These are phyloP conservation scores for Colletotrichum cordylinicola DNA, from an alignment of 2,329 filamentous ascomycete species.

Conservation along the genomic window DNA sequence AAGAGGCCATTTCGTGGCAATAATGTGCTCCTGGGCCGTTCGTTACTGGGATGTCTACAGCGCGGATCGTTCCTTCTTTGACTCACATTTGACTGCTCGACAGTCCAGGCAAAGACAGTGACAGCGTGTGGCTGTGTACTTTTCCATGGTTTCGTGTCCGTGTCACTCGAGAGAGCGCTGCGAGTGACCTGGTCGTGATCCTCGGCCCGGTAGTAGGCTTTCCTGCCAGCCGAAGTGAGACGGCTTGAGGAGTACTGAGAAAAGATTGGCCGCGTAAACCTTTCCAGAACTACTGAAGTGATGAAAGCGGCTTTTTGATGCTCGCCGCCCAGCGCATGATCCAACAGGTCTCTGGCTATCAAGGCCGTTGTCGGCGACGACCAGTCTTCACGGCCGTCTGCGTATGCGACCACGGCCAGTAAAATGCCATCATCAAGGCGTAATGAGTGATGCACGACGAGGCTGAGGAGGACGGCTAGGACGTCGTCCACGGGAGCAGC, in stretches of 20 bases:
- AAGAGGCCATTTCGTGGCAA: constrained; percentile 69
- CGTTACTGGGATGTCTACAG: constrained; percentile 6
- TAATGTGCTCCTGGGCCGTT: constrained; percentile 39
- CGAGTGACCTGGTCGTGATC: background rate
- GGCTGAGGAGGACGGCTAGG: background rate
- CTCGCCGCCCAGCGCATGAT: constrained; percentile 25
- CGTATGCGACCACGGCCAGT: constrained; percentile 36
- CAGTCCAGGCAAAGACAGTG: constrained; percentile 64
- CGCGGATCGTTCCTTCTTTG: background rate
- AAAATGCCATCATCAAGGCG: constrained; percentile 27
- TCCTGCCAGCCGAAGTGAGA: constrained; percentile 64
- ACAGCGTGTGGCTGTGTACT: background rate
- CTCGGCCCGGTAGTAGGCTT: constrained; percentile 49
- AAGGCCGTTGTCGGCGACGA: constrained; percentile 36
- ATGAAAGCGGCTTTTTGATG: constrained; percentile 43
- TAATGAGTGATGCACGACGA: background rate
- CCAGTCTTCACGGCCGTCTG: constrained; percentile 41
- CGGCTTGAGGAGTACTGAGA: constrained; percentile 56
- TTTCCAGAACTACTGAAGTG: constrained; percentile 62
- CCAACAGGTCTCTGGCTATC: constrained; percentile 37
- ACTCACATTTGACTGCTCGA: constrained; percentile 55
- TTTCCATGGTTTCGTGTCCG: constrained; percentile 67
- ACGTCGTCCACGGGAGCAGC: background rate
- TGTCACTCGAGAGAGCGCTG: background rate
- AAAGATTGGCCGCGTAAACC: constrained; percentile 73